Base-by-base conservation (phyloP, 768 basidiomycete species). In the Piloderma croceum region DNA sequence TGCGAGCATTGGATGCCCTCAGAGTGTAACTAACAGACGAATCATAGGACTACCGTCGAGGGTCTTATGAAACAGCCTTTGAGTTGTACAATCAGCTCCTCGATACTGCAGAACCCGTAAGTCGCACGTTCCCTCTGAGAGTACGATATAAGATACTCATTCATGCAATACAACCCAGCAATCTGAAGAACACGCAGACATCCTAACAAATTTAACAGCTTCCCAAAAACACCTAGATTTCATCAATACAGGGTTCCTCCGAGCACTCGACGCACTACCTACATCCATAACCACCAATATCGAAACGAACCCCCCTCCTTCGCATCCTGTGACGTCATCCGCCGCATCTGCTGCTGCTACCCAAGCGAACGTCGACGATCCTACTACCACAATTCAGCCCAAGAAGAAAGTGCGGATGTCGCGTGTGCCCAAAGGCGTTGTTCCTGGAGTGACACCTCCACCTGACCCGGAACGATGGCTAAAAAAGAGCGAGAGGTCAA, bases 401-500 rank as follows among this genome's bases (percentile, higher is more conserved):
- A 74, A 68, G 63, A 70, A 62, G 63, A 76, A 75, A 57, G 70
- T 75, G 49, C 73, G 82, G 43, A 74, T 61, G 61, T 74, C 76
- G 46, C 79, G 86, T 54, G 70, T 90, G 13, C 87, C 88, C 11
- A 69, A 74, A 40, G 81, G 83, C n/a, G 81, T 90, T 17, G 60
- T 79, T 19, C 83, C 79, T 13, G 87, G 88, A 15, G 78, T 86
- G 10, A 88, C 87, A 4, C 86, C 87, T 21, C 71, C 79, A 13
- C 88, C 89, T 23, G 88, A 90, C 63, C 86, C 88, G 19, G 88
- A 90, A 59, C 68, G 88, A 46, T 90, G 88, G 88, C 58, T 90
- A 44, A 90, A 90, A 76, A 90, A 88, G 68, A 83, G 77, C 38
- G 85, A 89, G 58, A 69, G 86, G 36, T 73, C 82, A 11, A 75